Conservation (phyloP, 2,329 filamentous ascomycete genomes). For the Fonsecaea pedrosoi region DNA sequence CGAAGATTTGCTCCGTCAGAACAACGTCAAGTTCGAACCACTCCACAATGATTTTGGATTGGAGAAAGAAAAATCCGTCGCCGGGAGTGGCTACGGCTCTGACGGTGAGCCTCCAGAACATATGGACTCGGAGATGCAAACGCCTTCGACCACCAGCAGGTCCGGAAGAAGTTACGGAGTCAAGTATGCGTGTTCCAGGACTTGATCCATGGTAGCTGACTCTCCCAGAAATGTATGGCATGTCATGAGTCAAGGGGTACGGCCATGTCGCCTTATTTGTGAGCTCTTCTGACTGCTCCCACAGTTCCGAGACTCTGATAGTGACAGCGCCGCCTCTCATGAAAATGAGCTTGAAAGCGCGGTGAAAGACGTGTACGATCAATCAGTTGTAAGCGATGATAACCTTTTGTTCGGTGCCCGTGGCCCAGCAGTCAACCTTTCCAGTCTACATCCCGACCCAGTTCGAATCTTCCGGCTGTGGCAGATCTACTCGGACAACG, state of each 20-base stretch:
- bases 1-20: slow-evolving; percentile 68
- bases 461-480: slow-evolving; percentile 62
- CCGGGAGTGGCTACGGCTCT: slow-evolving; percentile 35
- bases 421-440: slow-evolving; percentile 52
- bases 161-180: slow-evolving; percentile 42
- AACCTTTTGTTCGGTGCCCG: slow-evolving; percentile 61
- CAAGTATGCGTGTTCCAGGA: slow-evolving; percentile 42
- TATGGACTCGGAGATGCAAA: slow-evolving; percentile 32
- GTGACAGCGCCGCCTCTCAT: slow-evolving; percentile 44
- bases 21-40: slow-evolving; percentile 73
- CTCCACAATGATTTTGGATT: slow-evolving; percentile 54
- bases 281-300: slow-evolving; percentile 37
- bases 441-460: slow-evolving; percentile 50
- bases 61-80: slow-evolving; percentile 35
- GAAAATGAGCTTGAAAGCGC: slow-evolving; percentile 47
- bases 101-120: slow-evolving; percentile 24
- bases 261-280: slow-evolving; percentile 18
- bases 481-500: slow-evolving; percentile 74
- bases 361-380: slow-evolving; percentile 57
- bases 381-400: slow-evolving; percentile 52
- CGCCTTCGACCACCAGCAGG: slow-evolving; percentile 39
- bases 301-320: slow-evolving; percentile 40
- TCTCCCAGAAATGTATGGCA: slow-evolving; percentile 55
- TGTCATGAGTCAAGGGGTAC: slow-evolving; percentile 54
- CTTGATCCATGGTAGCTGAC: slow-evolving; percentile 37